These are phyloP conservation scores for Aspergillus texensis DNA, from an alignment of 2,329 filamentous ascomycete species.

Conservation along the genomic window DNA sequence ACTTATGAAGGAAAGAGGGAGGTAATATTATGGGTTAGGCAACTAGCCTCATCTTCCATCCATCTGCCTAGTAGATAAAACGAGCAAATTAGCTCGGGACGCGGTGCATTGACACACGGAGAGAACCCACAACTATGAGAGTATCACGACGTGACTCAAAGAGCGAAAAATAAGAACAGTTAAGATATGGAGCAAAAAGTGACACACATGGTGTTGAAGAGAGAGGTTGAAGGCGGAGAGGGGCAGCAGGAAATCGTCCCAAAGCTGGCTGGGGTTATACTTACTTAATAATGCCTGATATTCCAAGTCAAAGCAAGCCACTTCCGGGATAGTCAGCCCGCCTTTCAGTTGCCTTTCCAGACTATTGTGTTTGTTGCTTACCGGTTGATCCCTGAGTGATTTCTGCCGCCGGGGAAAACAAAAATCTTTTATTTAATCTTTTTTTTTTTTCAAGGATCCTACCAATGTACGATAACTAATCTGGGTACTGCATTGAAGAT, in stretches of 20 bases:
- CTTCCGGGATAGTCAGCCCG: constrained; percentile 7
- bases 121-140: neutral
- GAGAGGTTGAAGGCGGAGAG: constrained; percentile 8
- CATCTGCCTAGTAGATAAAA: constrained; percentile 8
- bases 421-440: neutral
- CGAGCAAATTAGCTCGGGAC: constrained; percentile 1
- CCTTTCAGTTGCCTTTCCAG: constrained; percentile 10
- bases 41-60: constrained; percentile 9
- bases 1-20: constrained; percentile 5
- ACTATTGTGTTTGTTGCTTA: neutral
- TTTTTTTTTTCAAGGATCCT: neutral
- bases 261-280: constrained; percentile 2
- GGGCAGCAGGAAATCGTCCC: constrained; percentile 9
- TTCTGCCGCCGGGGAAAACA: neutral
- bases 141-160: constrained; percentile 1
- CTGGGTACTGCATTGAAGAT: neutral
- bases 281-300: constrained; percentile 6
- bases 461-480: neutral
- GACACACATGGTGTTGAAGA: constrained; percentile 3
- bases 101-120: neutral
- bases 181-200: neutral
- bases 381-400: neutral
- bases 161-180: neutral
- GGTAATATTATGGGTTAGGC: constrained; percentile 10
- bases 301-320: constrained; percentile 3